Base-by-base conservation (phyloP, 2,329 filamentous ascomycete species). In the Neonectria coccinea region DNA sequence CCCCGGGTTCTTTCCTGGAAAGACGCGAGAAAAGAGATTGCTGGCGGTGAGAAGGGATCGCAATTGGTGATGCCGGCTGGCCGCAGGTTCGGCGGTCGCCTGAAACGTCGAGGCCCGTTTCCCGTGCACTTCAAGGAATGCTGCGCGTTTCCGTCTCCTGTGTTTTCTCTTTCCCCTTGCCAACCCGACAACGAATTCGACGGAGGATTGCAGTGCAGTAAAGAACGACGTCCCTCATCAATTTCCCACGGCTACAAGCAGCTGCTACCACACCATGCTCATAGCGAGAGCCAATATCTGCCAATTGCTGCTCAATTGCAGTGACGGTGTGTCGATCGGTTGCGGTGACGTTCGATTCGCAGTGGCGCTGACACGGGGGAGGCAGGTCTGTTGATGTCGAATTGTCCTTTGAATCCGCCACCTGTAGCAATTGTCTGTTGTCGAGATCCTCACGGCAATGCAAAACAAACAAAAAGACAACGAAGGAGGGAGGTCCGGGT, bases 401-500 rank as follows among this genome's bases (percentile, higher is more conserved):
- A 36, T 25, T 33, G 27, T 27, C 25, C 29, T 33, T 45, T 36
- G 56, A 53, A 33, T 42, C 25, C 31, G 14, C 57, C 47, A 20
- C 52, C 25, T 14, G 52, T 25, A 48, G 29, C 47, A 64, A 53
- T 52, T 48, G 18, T 52, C 22, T 48, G 5, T 25, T 5, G 36
- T 52, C 56, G 29, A 60, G 22, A n/a, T 20, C 6, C 42, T 41
- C 25, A 66, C 11, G 33, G n/a, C 27, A 44, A 66, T 45, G 65
- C 61, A 14, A 25, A 20, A 22, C 2, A 22, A 22, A 25, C 3
- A 25, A 53, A 31, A 54, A 27, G 31, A 33, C n/a, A 41, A 54
- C 27, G 42, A 53, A 31, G 58, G 57, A 59, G 54, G 57, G 62
- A 59, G 22, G n/a, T 48, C 20, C 53, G 57, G 56, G 39, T 62